A percentile compares a stretch with the other conserved stretches of the same genome.
Conservation (phyloP, 441 rosid genomes). For the Populus hybrid region DNA sequence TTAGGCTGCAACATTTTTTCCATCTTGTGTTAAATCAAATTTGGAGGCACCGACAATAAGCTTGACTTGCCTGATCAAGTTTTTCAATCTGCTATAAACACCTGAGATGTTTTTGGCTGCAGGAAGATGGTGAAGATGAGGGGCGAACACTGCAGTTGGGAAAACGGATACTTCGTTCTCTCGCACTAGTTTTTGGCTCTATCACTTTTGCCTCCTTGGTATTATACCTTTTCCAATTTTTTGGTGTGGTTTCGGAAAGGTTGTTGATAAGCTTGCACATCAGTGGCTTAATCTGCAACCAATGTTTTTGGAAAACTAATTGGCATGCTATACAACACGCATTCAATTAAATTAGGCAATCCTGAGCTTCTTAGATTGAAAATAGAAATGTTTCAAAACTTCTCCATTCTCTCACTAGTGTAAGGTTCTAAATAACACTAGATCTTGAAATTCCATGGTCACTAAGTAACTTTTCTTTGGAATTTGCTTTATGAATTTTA, state of each 20-base stretch:
- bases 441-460: not conserved
- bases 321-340: not conserved
- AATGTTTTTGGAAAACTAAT: not conserved
- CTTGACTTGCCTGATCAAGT: constrained; percentile 3
- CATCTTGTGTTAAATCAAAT: not conserved
- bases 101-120: constrained; percentile 35
- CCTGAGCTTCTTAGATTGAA: not conserved
- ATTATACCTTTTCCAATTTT: constrained; percentile 25
- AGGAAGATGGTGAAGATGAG: constrained; percentile 92
- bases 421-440: not conserved
- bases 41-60: not conserved
- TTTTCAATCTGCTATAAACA: constrained; percentile 14
- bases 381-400: not conserved
- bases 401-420: not conserved
- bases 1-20: constrained; percentile 1
- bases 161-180: constrained; percentile 86
- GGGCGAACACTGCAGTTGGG: constrained; percentile 75
- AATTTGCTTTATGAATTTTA: not conserved
- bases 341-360: not conserved
- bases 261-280: not conserved
- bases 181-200: constrained; percentile 78
- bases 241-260: not conserved
- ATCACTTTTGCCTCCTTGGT: constrained; percentile 87
- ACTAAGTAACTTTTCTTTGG: not conserved
- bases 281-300: not conserved